phyloP scores from a whole-genome alignment of 2,329 filamentous ascomycete genomes.

The Fusarium sarcochroum region DNA sequence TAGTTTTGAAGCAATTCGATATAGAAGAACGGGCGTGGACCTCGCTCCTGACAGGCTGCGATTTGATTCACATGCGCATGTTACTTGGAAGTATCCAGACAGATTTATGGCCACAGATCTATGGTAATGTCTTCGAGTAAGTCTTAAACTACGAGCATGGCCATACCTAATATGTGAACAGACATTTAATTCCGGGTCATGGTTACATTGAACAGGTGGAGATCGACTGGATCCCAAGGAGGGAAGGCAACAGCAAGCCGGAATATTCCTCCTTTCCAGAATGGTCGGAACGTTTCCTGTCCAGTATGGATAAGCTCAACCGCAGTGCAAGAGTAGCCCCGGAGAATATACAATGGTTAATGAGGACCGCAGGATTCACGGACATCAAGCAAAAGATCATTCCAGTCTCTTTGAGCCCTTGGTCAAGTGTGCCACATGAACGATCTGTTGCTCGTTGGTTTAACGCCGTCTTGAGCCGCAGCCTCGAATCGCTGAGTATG shows the following conservation, averaged over 20 bases:
- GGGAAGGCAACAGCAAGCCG: conserved; percentile 74
- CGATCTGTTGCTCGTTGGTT: conserved; percentile 85
- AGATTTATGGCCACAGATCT: conserved; percentile 76
- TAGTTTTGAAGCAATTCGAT: conserved; percentile 71
- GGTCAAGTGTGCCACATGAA: conserved; percentile 74
- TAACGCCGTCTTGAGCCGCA: conserved; percentile 80
- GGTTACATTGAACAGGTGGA: conserved; percentile 90
- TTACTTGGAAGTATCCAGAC: conserved; percentile 82
- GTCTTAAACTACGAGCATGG: conserved; percentile 47
- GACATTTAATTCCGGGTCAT: conserved; percentile 80
- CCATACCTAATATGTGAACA: conserved; percentile 51
- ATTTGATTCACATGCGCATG: conserved; percentile 86
- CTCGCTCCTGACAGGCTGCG: conserved; percentile 67
- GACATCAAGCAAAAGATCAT: conserved; percentile 81
- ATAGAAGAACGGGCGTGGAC: conserved; percentile 80
- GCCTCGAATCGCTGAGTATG: conserved; percentile 79
- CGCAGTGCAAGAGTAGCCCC: conserved; percentile 74
- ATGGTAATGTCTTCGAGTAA: conserved; percentile 76
- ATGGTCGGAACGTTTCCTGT: conserved; percentile 78
- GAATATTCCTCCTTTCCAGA: conserved; percentile 69
- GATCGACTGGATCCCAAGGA: conserved; percentile 84
- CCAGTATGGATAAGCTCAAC: conserved; percentile 75
- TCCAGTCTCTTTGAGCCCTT: conserved; percentile 79
- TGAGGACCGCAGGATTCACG: conserved; percentile 81
- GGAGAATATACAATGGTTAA: conserved; percentile 65